phyloP scores from a whole-genome alignment of 192 early-diverging fungal species.

The Funneliformis geosporum region DNA sequence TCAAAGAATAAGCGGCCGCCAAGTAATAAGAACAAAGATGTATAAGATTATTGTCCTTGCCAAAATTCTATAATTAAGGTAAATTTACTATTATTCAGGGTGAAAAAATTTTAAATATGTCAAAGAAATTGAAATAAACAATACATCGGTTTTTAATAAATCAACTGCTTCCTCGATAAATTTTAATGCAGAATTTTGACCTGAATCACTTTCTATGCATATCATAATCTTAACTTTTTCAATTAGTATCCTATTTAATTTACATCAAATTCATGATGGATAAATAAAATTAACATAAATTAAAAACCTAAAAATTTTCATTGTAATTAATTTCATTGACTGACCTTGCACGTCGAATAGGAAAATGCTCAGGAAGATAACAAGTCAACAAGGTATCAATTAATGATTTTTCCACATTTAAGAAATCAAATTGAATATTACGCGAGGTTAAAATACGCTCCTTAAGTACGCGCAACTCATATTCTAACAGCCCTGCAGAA shows the following conservation, averaged over 20 bases:
- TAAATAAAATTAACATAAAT: not conserved
- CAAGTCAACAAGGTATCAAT: constrained; percentile 11
- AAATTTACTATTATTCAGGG: not conserved
- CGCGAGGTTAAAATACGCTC: not conserved
- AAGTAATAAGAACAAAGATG: constrained; percentile 55
- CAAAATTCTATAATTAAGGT: constrained; percentile 29
- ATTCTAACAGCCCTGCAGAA: constrained; percentile 33
- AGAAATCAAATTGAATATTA: constrained; percentile 15
- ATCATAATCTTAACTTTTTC: constrained; percentile 35
- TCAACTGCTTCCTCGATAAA: constrained; percentile 41
- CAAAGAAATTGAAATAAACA: not conserved
- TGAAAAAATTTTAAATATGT: not conserved
- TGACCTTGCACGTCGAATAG: constrained; percentile 40
- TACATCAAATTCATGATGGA: not conserved
- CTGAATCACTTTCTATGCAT: not conserved
- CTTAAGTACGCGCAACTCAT: constrained; percentile 23
- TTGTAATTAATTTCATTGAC: not conserved
- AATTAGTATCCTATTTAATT: constrained; percentile 31
- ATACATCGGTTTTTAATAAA: constrained; percentile 37
- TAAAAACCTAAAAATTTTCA: not conserved
- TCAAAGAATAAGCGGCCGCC: constrained; percentile 60
- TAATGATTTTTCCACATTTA: constrained; percentile 5
- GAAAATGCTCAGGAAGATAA: constrained; percentile 30
- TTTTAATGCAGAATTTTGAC: constrained; percentile 28
- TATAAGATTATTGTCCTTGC: constrained; percentile 41